A percentile compares a stretch with the other conserved stretches of the same genome.
Evolutionary conservation across 805 yeast genomes (phyloP).

Genomic region (Candida arabinofermentans): DNA sequence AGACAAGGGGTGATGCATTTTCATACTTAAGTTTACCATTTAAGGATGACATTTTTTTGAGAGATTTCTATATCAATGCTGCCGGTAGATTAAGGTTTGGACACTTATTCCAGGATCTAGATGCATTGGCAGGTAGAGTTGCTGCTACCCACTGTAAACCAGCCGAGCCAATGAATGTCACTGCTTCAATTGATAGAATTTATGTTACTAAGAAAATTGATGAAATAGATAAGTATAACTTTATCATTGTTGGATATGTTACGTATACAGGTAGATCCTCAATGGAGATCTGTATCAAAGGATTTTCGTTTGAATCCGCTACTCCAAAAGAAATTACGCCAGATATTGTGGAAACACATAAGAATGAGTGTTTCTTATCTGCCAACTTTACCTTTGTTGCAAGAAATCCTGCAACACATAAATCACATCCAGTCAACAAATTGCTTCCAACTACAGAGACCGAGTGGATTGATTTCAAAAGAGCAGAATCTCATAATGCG

Average conservation of each 20-base stretch:
- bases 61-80: conserved; percentile 86
- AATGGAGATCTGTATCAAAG: conserved; percentile 91
- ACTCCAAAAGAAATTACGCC: conserved; percentile 50
- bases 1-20: conserved; percentile 75
- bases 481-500: conserved; percentile 88
- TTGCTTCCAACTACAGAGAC: conserved; percentile 68
- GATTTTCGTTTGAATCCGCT: conserved; percentile 64
- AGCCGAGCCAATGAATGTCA: conserved; percentile 91
- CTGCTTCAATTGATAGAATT: conserved; percentile 91
- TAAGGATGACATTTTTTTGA: conserved; percentile 73
- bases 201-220: conserved; percentile 83
- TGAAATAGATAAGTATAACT: conserved; percentile 67
- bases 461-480: conserved; percentile 79
- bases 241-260: conserved; percentile 84
- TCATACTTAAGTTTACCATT: conserved; percentile 70
- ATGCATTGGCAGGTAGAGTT: conserved; percentile 89
- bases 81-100: conserved; percentile 91
- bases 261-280: conserved; percentile 94
- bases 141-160: conserved; percentile 94
- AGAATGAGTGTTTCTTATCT: conserved; percentile 68
- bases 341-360: conserved; percentile 46
- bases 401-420: conserved; percentile 88
- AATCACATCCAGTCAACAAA: conserved; percentile 80
- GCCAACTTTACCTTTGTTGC: conserved; percentile 96
- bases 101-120: conserved; percentile 89